Base-by-base conservation (phyloP, 1,139 yeast species). In the Geotrichum phurueaensis region DNA sequence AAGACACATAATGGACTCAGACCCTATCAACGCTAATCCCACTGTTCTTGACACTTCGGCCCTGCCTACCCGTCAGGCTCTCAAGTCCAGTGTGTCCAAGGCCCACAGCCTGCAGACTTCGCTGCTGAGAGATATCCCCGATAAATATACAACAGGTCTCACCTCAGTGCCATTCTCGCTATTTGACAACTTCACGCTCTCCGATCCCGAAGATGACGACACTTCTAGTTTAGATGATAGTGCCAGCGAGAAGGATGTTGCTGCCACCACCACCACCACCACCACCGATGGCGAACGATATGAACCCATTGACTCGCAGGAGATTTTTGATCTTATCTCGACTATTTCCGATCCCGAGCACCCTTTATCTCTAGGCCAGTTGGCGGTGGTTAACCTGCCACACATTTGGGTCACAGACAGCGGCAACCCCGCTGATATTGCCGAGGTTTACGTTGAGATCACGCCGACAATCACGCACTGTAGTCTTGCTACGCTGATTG, bases 391-490 rank as follows among this genome's bases (percentile, higher is more conserved):
- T 1, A 91, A 91, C 69, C 78, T 95, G 57, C 80, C 81, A 1
- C 97, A 95, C 71, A 94, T 95, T 61, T 72, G 76, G 48, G 90
- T 95, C 9, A 78, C 77, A 1, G 86, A 87, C 66, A 79, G 83
- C 7, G 81, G 81, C 0, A 70, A 76, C 60, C 76, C 78, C 39
- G 70, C 75, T 15, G 83, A 83, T 52, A 82, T 89, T 69, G 88
- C 95, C 0, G 90, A 87, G 65, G 90, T 95, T 0, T 71, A 84
- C 27, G 90, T 95, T 48, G 84, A 83, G 68, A 92, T 95, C 65
- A 95, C 99, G 0, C 99, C 99, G 0, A 95, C 99, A 0, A 94
- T 95, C 67, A 94, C 99, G 0, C 99, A 95, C 72, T 95, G 99
- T 71, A 89, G 97, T 0, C 78, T 95, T 65, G 99, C 99, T 1